phyloP scores from a whole-genome alignment of 371 early-diverging fungal genomes.

The Scutellospora calospora region DNA sequence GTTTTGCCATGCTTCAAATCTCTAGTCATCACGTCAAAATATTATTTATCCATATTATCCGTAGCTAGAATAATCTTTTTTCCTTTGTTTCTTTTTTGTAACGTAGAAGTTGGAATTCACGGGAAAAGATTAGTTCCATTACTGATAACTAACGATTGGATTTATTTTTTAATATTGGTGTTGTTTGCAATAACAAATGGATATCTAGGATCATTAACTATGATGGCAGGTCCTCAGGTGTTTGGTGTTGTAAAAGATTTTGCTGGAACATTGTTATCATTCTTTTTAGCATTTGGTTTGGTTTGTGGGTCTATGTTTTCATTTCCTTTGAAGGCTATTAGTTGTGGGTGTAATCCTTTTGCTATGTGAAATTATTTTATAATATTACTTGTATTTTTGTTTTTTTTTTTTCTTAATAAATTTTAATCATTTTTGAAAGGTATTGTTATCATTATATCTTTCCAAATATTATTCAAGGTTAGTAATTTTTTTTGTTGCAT shows the following conservation, averaged over 20 bases:
- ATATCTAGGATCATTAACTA: slow-evolving; percentile 72
- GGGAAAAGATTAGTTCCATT: slow-evolving; percentile 58
- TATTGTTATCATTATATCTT: no score
- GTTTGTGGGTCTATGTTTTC: slow-evolving; percentile 72
- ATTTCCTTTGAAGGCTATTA: slow-evolving; percentile 58
- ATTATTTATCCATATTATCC: slow-evolving; percentile 58
- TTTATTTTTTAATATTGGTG: slow-evolving; percentile 67
- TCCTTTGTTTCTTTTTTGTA: slow-evolving; percentile 76
- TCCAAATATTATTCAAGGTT: no score
- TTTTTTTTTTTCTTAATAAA: no score
- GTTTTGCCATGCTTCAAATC: slow-evolving; percentile 52
- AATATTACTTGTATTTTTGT: no score
- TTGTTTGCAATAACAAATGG: slow-evolving; percentile 77
- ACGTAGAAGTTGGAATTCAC: slow-evolving; percentile 60
- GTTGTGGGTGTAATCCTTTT: slow-evolving; percentile 19
- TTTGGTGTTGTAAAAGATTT: slow-evolving; percentile 59
- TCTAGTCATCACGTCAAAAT: slow-evolving; percentile 41
- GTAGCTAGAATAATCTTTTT: slow-evolving; percentile 66
- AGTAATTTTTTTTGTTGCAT: no score
- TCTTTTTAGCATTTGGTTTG: slow-evolving; percentile 74
- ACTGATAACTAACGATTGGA: slow-evolving; percentile 66
- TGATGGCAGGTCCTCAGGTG: slow-evolving; percentile 80
- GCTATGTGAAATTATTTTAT: no score
- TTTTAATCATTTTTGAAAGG: no score
- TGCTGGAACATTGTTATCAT: slow-evolving; percentile 75